A percentile compares a stretch with the other conserved stretches of the same genome.
These are phyloP conservation scores for Opeltia flavorubescens DNA, from an alignment of 495 filamentous ascomycete genomes.

Conservation along the genomic window DNA sequence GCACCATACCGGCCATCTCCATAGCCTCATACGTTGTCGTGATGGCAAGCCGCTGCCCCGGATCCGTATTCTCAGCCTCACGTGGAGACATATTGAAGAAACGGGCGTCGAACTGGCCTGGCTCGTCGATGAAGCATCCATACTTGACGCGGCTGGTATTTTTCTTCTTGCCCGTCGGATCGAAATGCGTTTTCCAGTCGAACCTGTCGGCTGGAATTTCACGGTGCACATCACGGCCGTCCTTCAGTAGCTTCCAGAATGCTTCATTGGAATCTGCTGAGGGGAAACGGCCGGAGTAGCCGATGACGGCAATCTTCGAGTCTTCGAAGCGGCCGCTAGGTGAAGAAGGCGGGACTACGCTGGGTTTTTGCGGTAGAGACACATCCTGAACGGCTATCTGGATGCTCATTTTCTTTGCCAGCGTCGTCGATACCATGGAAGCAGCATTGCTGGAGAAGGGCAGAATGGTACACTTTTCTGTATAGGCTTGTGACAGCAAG, in stretches of 20 bases:
- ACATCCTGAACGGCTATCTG: too few species aligned
- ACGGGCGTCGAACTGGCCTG: constrained; percentile 5
- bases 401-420: not conserved
- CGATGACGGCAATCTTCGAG: not conserved
- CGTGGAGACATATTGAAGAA: constrained; percentile 10
- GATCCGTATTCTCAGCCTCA: constrained; percentile 58
- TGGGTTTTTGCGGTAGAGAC: constrained; percentile 12
- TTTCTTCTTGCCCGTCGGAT: constrained; percentile 14
- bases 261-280: not conserved
- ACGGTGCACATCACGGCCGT: not conserved
- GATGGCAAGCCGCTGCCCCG: constrained; percentile 61
- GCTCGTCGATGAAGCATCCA: constrained; percentile 72
- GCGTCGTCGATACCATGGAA: not conserved
- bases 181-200: constrained; percentile 15
- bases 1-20: constrained; percentile 63
- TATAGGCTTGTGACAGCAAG: not conserved
- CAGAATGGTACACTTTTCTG: not conserved
- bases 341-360: constrained; percentile 24
- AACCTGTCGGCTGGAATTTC: constrained; percentile 12
- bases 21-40: constrained; percentile 64
- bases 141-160: constrained; percentile 29
- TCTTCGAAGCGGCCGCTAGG: not conserved
- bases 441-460: not conserved
- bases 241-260: not conserved
- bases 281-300: not conserved